Base-by-base conservation (phyloP, 441 rosid genomes). In the Brassica hybrid region DNA sequence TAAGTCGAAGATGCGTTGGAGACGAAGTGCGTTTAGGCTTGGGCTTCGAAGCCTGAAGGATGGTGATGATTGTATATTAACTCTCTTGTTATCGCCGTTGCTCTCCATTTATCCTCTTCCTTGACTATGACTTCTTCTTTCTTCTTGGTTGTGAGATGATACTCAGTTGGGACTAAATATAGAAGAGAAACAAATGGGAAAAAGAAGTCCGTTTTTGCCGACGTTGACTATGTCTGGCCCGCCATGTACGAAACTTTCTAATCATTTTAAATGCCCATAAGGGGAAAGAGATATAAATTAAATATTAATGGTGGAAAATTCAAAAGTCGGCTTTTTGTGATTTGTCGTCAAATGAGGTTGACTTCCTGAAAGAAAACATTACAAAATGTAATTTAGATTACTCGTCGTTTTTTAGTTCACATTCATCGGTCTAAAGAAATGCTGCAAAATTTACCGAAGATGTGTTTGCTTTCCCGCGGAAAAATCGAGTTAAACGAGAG, bases 11-110 rank as follows among this genome's bases (percentile, higher is more conserved):
- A 87, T 84, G 61, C 99, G 92, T 67, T 90, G 93, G 70, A 94
- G 94, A 64, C 98, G 99, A 72, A 94, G 83, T 67, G 92, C 84
- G 84, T 94, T 94, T 52, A 94, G 86, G 80, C 98, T 92, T 5
- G 96, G 91, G 77, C 81, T 66, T 11, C 94, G 89, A 16, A 94
- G 86, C 48, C 94, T 84, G 75, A 94, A 94, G 5, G 98, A 91
- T 19, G 87, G 88, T 19, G 87, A 83, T 2, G 79, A 67, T 14
- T 79, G 14, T 25, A 19, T 48, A 18, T 65, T 4, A 18, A 48
- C 79, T 69, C 25, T 69, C 71, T 57, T 67, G 0, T 34, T 58
- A 45, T 34, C 63, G 7, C 62, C n/a, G 8, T 72, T 59, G 76
- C 72, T 50, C 80, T 68, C 84, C 83, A 64, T 85, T 78, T n/a